Evolutionary conservation across 805 yeast species (phyloP), one percentile per base, ranked within the genome.

Genomic region (Lipomyces japonicus): DNA sequence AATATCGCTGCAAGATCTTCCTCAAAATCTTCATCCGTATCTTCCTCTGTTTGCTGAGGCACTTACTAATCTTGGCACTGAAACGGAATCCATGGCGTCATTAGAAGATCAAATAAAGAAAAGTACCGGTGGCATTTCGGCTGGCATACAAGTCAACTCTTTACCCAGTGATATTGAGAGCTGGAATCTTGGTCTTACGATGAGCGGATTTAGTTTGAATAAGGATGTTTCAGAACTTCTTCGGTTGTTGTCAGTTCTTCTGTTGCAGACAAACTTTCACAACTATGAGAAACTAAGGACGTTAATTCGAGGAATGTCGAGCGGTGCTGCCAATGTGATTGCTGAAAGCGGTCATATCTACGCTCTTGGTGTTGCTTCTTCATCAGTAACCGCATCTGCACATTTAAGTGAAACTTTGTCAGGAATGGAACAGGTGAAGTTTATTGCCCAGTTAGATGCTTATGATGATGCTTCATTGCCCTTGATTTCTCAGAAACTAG

Each of bases 291-390:
- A 89, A 63, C 72, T 93, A 51, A 73, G 79, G 50, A 79, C 85
- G 1, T 72, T 93, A 62, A 79, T 93, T 37, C 84, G 84, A 61
- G 77, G 83, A 36, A 66, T 84, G 61, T 84, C 86, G 0, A 81
- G 89, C 30, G 90, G 87, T 60, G 86, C 86, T 62, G 71, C 87
- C 50, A 82, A 90, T 61, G 73, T 77, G 4, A 80, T 93, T 44
- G 90, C 96, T 7, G 93, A 90, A 50, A 73, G 84, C 48, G 98
- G 98, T 0, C 97, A 93, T 64, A 71, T 82, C 1, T 90, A 77
- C 68, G 96, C 97, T 2, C 76, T 80, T 58, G 73, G 80, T 3
- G 77, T 72, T 60, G 82, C 95, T 1, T 72, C 79, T 22, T 76
- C 95, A 0, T 75, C 77, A 25, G 67, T 88, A 2, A 80, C 88